Evolutionary conservation across 108 stramenopile genomes (phyloP).

Genomic region (Craspedostauros australis): DNA sequence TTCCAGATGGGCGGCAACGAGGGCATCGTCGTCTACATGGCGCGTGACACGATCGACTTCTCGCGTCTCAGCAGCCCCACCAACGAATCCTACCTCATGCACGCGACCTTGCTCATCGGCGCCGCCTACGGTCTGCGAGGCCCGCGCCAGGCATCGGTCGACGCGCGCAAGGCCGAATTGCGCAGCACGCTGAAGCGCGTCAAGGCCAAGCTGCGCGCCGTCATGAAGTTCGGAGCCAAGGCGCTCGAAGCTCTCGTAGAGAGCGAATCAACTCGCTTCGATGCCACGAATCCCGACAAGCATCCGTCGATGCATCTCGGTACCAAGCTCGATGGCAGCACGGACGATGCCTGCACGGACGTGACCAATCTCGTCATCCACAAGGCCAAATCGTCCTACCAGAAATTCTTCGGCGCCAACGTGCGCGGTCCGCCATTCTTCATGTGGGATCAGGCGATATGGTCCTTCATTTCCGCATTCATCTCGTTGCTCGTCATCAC

Average conservation of each 20-base stretch:
- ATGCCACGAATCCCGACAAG: not conserved
- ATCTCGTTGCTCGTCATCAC: too few relatives aligned
- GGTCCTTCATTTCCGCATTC: too few relatives aligned
- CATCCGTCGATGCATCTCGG: too few relatives aligned
- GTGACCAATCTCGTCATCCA: too few relatives aligned
- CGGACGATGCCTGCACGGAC: too few relatives aligned
- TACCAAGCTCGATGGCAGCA: too few relatives aligned
- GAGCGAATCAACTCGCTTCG: not conserved
- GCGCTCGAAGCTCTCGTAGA: not conserved
- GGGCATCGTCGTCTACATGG: constrained; percentile 29
- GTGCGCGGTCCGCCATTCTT: too few relatives aligned
- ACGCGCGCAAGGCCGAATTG: constrained; percentile 3
- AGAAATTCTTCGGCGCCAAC: too few relatives aligned
- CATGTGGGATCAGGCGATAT: not conserved
- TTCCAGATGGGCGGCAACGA: constrained; percentile 11
- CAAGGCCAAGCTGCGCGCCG: not conserved
- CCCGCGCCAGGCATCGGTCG: constrained; percentile 8
- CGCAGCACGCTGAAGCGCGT: constrained; percentile 13
- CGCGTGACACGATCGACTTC: constrained; percentile 8
- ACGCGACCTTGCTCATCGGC: constrained; percentile 25
- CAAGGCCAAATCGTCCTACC: too few relatives aligned
- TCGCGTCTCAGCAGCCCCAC: not conserved
- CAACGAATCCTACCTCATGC: constrained; percentile 21
- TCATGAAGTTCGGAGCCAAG: not conserved
- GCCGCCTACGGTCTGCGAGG: constrained; percentile 11